Conservation (phyloP, 1,139 yeast genomes). For the Groenewaldozyma auringiensis region DNA sequence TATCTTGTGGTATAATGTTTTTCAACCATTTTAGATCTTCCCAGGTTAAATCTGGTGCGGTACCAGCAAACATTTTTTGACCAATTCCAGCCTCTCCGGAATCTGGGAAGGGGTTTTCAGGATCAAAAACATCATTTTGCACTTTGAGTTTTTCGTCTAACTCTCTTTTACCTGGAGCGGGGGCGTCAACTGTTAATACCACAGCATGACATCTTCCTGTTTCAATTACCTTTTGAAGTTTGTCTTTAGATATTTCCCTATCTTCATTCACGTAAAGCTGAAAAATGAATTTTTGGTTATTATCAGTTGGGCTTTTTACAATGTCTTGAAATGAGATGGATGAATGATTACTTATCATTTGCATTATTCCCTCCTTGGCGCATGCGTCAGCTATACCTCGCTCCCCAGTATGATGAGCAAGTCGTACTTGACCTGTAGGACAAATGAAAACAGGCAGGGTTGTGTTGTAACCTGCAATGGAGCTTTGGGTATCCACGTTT, state of each 20-base stretch:
- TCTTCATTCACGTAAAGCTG: slow-evolving; percentile 69
- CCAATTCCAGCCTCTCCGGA: slow-evolving; percentile 18
- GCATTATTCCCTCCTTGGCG: slow-evolving; percentile 57
- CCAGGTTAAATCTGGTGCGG: slow-evolving; percentile 45
- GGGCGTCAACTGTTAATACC: slow-evolving; percentile 77
- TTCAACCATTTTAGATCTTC: slow-evolving; percentile 38
- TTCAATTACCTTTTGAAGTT: slow-evolving; percentile 46
- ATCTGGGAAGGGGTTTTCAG: slow-evolving; percentile 9
- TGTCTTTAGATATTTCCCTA: slow-evolving; percentile 41
- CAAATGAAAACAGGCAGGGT: slow-evolving; percentile 66
- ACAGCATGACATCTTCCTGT: slow-evolving; percentile 48
- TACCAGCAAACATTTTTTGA: slow-evolving; percentile 45
- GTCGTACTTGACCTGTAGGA: slow-evolving; percentile 74
- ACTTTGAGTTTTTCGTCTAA: slow-evolving; percentile 37
- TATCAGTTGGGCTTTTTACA: slow-evolving; percentile 39
- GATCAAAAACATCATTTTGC: slow-evolving; percentile 27
- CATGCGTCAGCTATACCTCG: slow-evolving; percentile 68
- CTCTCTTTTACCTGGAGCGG: slow-evolving; percentile 72
- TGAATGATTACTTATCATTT: slow-evolving; percentile 77
- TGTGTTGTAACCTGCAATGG: slow-evolving; percentile 43
- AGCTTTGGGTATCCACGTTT: slow-evolving; percentile 30
- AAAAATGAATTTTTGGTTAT: slow-evolving; percentile 57
- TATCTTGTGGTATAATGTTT: slow-evolving; percentile 28
- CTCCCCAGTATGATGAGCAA: slow-evolving; percentile 69
- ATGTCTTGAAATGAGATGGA: slow-evolving; percentile 71